Percentiles rank a stretch among this genome's conserved stretches.
These are phyloP conservation scores for Lagenidium giganteum DNA, from an alignment of 352 stramenopile species.

Conservation along the genomic window DNA sequence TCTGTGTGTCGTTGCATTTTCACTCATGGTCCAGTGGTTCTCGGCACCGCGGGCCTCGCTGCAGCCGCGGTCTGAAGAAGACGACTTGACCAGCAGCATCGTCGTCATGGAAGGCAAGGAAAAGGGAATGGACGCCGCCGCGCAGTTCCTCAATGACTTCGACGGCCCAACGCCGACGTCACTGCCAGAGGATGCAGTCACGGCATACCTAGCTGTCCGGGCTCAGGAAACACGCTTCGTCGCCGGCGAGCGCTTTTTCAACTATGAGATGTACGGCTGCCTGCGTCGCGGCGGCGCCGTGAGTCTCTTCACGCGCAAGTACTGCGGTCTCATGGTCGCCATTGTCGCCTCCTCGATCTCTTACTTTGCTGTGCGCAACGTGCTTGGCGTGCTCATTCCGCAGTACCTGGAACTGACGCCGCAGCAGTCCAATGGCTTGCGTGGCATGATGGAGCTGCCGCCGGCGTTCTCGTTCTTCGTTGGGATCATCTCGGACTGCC, in stretches of 20 bases:
- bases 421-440: conserved; percentile 8
- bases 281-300: conserved; percentile 11
- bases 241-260: conserved; percentile 21
- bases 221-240: conserved; percentile 25
- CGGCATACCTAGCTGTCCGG: too few species aligned
- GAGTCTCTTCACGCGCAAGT: conserved; percentile 3
- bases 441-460: conserved; percentile 32
- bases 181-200: too few species aligned
- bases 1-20: too few species aligned
- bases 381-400: conserved; percentile 4
- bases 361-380: conserved; percentile 16
- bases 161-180: too few species aligned
- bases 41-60: too few species aligned
- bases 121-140: too few species aligned
- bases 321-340: conserved; percentile 13
- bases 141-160: too few species aligned
- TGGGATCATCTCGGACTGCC: conserved; percentile 57
- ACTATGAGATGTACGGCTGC: conserved; percentile 20
- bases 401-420: conserved; percentile 8
- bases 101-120: too few species aligned
- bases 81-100: too few species aligned
- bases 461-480: conserved; percentile 67
- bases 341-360: conserved; percentile 6
- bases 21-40: too few species aligned
- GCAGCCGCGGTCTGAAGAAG: too few species aligned